A percentile compares a stretch with the other conserved stretches of the same genome.
These are phyloP conservation scores for Ulota crispa DNA, from an alignment of 225 moss, liverwort and hornwort genomes.

Conservation along the genomic window DNA sequence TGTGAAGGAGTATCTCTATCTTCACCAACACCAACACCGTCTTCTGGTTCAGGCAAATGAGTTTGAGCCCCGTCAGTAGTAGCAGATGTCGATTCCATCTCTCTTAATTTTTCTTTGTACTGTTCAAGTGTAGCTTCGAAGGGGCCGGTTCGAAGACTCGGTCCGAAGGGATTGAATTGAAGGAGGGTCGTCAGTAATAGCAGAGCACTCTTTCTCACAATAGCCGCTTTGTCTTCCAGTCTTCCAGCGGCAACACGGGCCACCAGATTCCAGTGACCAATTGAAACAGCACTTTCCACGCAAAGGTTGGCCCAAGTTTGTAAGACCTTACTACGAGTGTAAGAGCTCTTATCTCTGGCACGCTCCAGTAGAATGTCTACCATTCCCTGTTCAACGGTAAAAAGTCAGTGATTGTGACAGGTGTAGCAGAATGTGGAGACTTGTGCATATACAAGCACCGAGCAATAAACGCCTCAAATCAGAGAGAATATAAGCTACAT, in stretches of 20 bases:
- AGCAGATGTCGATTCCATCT: slow-evolving; percentile 43
- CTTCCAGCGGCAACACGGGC: slow-evolving; percentile 85
- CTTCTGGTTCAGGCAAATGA: slow-evolving; percentile 31
- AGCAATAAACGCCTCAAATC: slow-evolving; percentile 2
- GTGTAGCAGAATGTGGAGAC: slow-evolving; percentile 1
- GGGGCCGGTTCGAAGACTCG: slow-evolving; percentile 67
- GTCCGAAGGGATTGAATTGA: slow-evolving; percentile 93
- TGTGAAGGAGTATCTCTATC: slow-evolving; percentile 19
- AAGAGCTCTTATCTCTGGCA: slow-evolving; percentile 76
- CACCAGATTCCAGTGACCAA: slow-evolving; percentile 97
- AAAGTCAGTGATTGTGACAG: slow-evolving; percentile 8
- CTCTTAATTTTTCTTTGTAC: slow-evolving; percentile 74
- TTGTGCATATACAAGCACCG: slow-evolving; percentile 6
- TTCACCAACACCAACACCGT: slow-evolving; percentile 28
- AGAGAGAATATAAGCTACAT: not conserved
- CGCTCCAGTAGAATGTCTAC: slow-evolving; percentile 85
- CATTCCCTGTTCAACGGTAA: slow-evolving; percentile 54
- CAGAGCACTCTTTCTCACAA: slow-evolving; percentile 87
- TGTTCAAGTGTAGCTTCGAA: slow-evolving; percentile 91
- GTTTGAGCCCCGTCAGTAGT: slow-evolving; percentile 20
- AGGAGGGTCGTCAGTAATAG: slow-evolving; percentile 80
- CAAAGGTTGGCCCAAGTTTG: slow-evolving; percentile 96
- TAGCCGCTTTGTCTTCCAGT: slow-evolving; percentile 81
- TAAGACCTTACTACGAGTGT: slow-evolving; percentile 92
- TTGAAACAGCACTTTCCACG: slow-evolving; percentile 86